Evolutionary conservation across 2,329 filamentous ascomycete species (phyloP), one percentile per base, ranked within the genome.

Genomic region (Grosmannia serpens): DNA sequence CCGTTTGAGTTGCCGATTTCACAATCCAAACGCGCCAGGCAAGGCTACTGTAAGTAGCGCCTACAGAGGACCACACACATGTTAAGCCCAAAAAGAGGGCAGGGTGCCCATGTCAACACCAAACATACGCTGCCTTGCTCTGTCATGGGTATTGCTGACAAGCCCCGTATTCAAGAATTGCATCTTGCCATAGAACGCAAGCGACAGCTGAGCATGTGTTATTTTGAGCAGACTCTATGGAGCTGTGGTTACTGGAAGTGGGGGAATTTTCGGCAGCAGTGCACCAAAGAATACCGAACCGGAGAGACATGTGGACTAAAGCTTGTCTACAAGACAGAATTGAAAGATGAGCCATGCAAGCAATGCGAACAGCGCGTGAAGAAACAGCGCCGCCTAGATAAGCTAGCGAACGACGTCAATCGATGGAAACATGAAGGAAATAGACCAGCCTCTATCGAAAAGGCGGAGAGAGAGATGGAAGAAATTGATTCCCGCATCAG

Each of bases 221-320:
- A 94, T 79, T 97, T 91, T 78, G 91, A 96, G 68, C 88, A 92
- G 74, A 90, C 87, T 71, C 82, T 84, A 66, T 96, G 88, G 81
- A 73, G 73, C 59, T 97, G 92, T 75, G 88, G 88, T 68, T 92
- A 90, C 80, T 96, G 88, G 86, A 90, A 91, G 73, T 97, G 91
- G 91, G 88, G 89, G 64, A 87, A 87, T 75, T 96, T 96, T 77
- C 85, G 88, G 64, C 83, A 91, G 73, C 91, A 95, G 71, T 97
- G 92, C 80, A 86, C 88, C 73, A 91, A 90, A 74, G 92, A 96
- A 72, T 95, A 95, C 76, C 88, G 92, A 64, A 96, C 89, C 65
- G 92, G 92, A 67, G 92, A 97, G 78, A 96, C 92, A 44, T 97
- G 92, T 74, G 92, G 92, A 62, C 86, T 96, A 75, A 95, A 90